Percentiles rank a stretch among this genome's conserved stretches.
These are phyloP conservation scores for Phoma sp. DNA, from an alignment of 2,329 filamentous ascomycete genomes.

Conservation along the genomic window DNA sequence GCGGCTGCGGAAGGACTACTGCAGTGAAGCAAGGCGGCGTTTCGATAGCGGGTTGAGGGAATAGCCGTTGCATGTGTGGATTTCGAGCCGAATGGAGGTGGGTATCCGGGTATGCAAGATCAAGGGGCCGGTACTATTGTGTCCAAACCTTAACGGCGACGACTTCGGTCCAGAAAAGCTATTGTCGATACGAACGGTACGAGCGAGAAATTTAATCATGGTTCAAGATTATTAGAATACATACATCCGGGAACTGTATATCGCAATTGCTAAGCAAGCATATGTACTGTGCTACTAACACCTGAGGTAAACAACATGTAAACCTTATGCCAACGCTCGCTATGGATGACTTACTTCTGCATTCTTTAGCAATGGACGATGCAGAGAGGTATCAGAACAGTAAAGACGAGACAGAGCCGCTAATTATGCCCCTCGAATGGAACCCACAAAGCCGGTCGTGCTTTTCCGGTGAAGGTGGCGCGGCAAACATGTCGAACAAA, in stretches of 20 bases:
- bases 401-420: conserved; percentile 18
- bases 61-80: not conserved
- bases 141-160: not conserved
- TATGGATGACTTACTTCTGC: conserved; percentile 17
- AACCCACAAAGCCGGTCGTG: conserved; percentile 15
- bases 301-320: conserved; percentile 10
- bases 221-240: conserved; percentile 7
- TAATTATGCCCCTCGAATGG: conserved; percentile 15
- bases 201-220: too few relatives aligned
- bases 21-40: not conserved
- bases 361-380: conserved; percentile 14
- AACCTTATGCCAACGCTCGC: conserved; percentile 17
- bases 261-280: conserved; percentile 16
- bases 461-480: conserved; percentile 8
- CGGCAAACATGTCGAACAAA: conserved; percentile 1
- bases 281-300: conserved; percentile 15
- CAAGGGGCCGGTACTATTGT: conserved; percentile 2
- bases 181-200: too few relatives aligned
- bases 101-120: conserved; percentile 2
- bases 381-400: conserved; percentile 22
- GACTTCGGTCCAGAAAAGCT: not conserved
- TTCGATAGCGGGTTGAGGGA: not conserved
- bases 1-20: conserved; percentile 1
- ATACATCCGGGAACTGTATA: conserved; percentile 7
- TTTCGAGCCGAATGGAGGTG: not conserved